phyloP scores from a whole-genome alignment of 768 basidiomycete genomes.

The Mycena vitilis region DNA sequence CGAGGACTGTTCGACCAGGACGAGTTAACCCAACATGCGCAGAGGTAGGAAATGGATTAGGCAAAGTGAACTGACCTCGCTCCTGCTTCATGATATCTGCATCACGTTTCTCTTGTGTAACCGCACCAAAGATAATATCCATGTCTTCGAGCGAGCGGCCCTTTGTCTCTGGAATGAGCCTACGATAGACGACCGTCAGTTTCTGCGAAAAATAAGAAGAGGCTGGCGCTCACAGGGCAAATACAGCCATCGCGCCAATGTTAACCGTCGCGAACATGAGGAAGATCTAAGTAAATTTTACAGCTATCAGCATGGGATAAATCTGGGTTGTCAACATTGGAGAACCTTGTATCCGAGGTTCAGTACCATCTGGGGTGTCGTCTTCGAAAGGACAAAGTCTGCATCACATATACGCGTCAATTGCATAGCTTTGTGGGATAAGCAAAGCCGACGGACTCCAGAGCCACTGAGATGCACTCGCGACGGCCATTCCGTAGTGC shows the following conservation, averaged over 20 bases:
- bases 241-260: slow-evolving; percentile 74
- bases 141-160: slow-evolving; percentile 66
- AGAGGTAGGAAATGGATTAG: too few species aligned
- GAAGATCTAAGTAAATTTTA: slow-evolving; percentile 56
- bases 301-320: too few species aligned
- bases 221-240: slow-evolving; percentile 67
- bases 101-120: slow-evolving; percentile 64
- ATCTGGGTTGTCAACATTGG: too few species aligned
- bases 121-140: slow-evolving; percentile 67
- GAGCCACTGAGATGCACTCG: slow-evolving; percentile 85
- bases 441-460: slow-evolving; percentile 60
- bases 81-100: slow-evolving; percentile 63
- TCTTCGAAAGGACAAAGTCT: slow-evolving; percentile 82
- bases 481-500: slow-evolving; percentile 82
- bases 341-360: slow-evolving; percentile 69
- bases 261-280: slow-evolving; percentile 83
- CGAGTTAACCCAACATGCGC: neutral
- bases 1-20: neutral
- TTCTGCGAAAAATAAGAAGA: neutral
- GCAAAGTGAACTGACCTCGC: slow-evolving; percentile 43
- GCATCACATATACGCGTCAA: neutral
- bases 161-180: slow-evolving; percentile 72
- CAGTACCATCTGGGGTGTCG: slow-evolving; percentile 72
- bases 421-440: neutral
- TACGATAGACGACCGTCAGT: slow-evolving; percentile 32